Evolutionary conservation across 225 moss, liverwort and hornwort genomes (phyloP), one percentile per base, ranked within the genome.

Genomic region (Climacium dendroides): DNA sequence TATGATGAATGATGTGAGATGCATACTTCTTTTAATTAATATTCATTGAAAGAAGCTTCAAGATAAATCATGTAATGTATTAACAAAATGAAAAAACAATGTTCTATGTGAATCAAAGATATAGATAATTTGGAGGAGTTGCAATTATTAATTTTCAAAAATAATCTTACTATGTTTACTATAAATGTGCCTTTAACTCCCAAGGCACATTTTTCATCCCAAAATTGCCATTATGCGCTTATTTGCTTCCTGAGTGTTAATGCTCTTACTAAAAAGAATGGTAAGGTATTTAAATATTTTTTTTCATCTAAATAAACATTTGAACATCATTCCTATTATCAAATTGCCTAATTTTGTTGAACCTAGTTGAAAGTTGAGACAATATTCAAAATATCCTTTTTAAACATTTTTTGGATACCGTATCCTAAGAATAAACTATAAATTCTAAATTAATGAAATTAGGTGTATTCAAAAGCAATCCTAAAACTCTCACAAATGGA

Each of bases 211-310:
- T 75, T 52, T 75, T 23, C 35, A 76, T 53, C 13, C 5, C 4
- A 8, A 75, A 75, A 75, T 35, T 53, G 8, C 8, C 13, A 8
- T 0, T 14, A 0, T 35, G 6, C 15, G 0, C 1, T 23, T 35
- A 8, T 35, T 75, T 23, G 14, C 8, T 5, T 23, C 34, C 0
- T 0, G 0, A 1, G 0, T 50, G 34, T 2, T 0, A 0, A 52
- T 8, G 1, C 1, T 50, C 1, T 15, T 2, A 9, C 1, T 0
- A 3, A 3, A 53, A 0, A 1, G 6, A 53, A 76, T 15, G 2
- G 2, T 53, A 23, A 53, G 2, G 5, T 52, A 13, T 0, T 3
- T 52, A 8, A 15, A 50, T 1, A 12, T 11, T 20, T 20, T 12
- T 20, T 34, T 7, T 12, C 5, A 3, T 52, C 0, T 5, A 1